phyloP scores from a whole-genome alignment of 257 asterid species.

The Rhazya stricta region DNA sequence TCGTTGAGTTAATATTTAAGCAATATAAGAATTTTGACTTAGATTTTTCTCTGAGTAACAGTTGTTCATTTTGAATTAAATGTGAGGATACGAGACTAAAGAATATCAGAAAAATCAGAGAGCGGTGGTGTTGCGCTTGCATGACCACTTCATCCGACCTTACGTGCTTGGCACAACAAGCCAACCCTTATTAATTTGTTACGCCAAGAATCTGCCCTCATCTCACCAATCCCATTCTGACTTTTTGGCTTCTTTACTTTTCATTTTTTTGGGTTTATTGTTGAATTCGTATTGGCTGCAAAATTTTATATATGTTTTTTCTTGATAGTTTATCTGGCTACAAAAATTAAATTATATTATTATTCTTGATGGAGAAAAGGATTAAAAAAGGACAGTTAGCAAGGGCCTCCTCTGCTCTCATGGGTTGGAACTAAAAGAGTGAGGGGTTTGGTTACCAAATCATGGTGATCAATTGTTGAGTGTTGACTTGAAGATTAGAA shows the following conservation, averaged over 20 bases:
- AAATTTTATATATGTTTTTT: no score
- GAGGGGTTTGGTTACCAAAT: not conserved
- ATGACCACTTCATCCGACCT: constrained; percentile 5
- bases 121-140: not conserved
- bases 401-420: no score
- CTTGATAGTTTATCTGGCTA: no score
- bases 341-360: no score
- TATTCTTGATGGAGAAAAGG: no score
- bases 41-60: no score
- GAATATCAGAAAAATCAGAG: not conserved
- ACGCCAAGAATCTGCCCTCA: constrained; percentile 35
- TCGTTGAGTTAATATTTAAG: not conserved
- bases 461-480: not conserved
- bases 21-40: not conserved
- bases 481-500: not conserved
- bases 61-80: no score
- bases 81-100: no score
- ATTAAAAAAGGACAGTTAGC: no score
- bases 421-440: not conserved
- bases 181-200: constrained; percentile 22
- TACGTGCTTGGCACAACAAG: constrained; percentile 33
- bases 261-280: not conserved
- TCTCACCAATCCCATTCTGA: not conserved
- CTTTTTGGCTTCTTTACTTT: not conserved
- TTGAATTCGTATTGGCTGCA: not conserved